These are phyloP conservation scores for Aspergillus glaucus DNA, from an alignment of 2,329 filamentous ascomycete genomes.

Conservation along the genomic window DNA sequence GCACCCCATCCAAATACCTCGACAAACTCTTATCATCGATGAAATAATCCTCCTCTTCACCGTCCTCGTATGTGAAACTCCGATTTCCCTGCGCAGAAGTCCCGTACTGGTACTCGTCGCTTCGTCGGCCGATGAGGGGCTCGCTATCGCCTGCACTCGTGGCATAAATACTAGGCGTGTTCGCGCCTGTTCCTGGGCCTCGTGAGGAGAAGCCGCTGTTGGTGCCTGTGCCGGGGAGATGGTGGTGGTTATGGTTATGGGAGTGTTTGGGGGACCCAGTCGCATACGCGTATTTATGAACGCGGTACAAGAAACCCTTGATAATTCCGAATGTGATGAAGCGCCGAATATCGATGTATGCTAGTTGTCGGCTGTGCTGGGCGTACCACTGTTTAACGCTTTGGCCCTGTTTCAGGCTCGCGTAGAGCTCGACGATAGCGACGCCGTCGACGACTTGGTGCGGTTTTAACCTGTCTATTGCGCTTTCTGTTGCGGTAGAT, in stretches of 20 bases:
- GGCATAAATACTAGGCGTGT: conserved; percentile 17
- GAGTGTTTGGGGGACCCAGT: conserved; percentile 28
- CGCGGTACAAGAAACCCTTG: conserved; percentile 86
- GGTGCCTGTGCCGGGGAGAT: conserved; percentile 6
- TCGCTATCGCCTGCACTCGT: conserved; percentile 17
- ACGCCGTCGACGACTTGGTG: conserved; percentile 35
- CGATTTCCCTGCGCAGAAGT: conserved; percentile 23
- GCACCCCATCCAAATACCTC: conserved; percentile 43
- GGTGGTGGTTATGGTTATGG: conserved; percentile 11
- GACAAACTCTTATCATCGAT: conserved; percentile 33
- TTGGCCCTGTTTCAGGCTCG: conserved; percentile 72
- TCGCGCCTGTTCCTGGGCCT: conserved; percentile 22
- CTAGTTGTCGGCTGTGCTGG: conserved; percentile 63
- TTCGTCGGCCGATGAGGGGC: conserved; percentile 5
- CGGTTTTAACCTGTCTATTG: neutral
- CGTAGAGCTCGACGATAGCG: conserved; percentile 72
- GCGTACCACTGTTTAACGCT: conserved; percentile 84
- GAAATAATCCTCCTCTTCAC: conserved; percentile 26
- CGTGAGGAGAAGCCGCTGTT: conserved; percentile 22
- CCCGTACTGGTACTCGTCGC: conserved; percentile 15
- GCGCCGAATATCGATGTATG: conserved; percentile 77
- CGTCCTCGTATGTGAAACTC: conserved; percentile 6
- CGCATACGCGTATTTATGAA: conserved; percentile 79
- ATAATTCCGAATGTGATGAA: conserved; percentile 95
- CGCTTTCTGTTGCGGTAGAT: conserved; percentile 6